Evolutionary conservation across 768 basidiomycete species (phyloP).

Genomic region (Lactarius pseudohatsudake): DNA sequence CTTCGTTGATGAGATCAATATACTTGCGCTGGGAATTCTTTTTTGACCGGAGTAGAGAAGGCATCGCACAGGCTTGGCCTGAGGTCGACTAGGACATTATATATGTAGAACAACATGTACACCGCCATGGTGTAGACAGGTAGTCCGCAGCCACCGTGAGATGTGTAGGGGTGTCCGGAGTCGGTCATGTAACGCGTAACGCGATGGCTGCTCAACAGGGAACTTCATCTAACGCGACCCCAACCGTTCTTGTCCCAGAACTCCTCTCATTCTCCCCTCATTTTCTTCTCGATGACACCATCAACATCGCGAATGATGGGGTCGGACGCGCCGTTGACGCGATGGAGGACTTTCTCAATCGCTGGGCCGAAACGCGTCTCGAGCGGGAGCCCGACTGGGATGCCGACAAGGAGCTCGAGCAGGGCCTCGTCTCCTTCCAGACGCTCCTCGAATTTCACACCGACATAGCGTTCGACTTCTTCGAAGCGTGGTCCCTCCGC

Average conservation of each 20-base stretch:
- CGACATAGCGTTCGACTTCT: conserved; percentile 88
- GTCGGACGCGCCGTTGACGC: conserved; percentile 77
- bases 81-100: background rate
- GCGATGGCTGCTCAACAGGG: conserved; percentile 7
- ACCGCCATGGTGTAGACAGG: background rate
- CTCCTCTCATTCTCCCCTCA: conserved; percentile 84
- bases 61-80: background rate
- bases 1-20: conserved; percentile 17
- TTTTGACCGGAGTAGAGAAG: background rate
- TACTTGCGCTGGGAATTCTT: conserved; percentile 19
- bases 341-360: conserved; percentile 73
- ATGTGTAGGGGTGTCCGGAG: background rate
- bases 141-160: no score
- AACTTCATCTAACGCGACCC: conserved; percentile 25
- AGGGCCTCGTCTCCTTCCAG: conserved; percentile 84
- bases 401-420: conserved; percentile 66
- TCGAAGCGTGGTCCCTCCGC: conserved; percentile 85
- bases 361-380: conserved; percentile 69
- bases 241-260: conserved; percentile 61
- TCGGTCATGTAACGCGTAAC: background rate
- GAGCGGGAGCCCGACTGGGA: conserved; percentile 52
- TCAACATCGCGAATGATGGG: conserved; percentile 78
- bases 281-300: conserved; percentile 81
- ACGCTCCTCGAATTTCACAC: conserved; percentile 86
- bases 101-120: background rate